Evolutionary conservation across 768 basidiomycete genomes (phyloP).

Genomic region (Trametes maxima): DNA sequence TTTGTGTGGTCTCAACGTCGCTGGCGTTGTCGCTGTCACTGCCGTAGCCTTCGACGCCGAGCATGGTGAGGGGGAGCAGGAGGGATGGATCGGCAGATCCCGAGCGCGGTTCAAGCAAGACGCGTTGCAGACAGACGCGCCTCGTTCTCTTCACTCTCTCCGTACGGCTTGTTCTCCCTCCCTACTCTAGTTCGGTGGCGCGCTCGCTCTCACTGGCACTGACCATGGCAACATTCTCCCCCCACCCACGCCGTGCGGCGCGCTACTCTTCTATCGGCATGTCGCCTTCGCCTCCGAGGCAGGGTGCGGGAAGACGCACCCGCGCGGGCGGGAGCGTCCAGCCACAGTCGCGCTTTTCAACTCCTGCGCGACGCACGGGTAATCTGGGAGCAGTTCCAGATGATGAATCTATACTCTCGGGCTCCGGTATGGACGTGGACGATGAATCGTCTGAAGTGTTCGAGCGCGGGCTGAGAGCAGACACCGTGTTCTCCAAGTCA

Average conservation of each 20-base stretch:
- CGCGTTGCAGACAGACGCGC: constrained; percentile 26
- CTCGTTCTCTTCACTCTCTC: constrained; percentile 2
- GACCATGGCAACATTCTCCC: constrained; percentile 61
- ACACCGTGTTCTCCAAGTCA: constrained; percentile 66
- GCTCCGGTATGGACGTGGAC: constrained; percentile 57
- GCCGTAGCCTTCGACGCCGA: constrained; percentile 77
- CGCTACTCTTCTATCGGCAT: constrained; percentile 36
- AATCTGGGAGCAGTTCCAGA: constrained; percentile 32
- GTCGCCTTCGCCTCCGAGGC: constrained; percentile 27
- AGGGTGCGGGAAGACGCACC: constrained; percentile 32
- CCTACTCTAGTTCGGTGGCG: constrained; percentile 3
- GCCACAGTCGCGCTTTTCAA: constrained; percentile 46
- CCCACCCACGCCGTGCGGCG: constrained; percentile 61
- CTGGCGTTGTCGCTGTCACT: constrained; percentile 64
- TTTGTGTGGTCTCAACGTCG: constrained; percentile 34
- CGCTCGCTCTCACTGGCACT: constrained; percentile 1
- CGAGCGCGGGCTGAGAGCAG: constrained; percentile 40
- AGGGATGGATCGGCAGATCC: constrained; percentile 16
- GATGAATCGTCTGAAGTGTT: constrained; percentile 51
- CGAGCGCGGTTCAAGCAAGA: constrained; percentile 20
- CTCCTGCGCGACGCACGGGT: constrained; percentile 33
- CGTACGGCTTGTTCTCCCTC: neutral
- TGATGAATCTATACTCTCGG: constrained; percentile 40
- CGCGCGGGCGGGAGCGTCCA: constrained; percentile 31
- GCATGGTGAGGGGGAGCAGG: constrained; percentile 46